These are phyloP conservation scores for Candida frijolesensis DNA, from an alignment of 1,139 yeast genomes.

Conservation along the genomic window DNA sequence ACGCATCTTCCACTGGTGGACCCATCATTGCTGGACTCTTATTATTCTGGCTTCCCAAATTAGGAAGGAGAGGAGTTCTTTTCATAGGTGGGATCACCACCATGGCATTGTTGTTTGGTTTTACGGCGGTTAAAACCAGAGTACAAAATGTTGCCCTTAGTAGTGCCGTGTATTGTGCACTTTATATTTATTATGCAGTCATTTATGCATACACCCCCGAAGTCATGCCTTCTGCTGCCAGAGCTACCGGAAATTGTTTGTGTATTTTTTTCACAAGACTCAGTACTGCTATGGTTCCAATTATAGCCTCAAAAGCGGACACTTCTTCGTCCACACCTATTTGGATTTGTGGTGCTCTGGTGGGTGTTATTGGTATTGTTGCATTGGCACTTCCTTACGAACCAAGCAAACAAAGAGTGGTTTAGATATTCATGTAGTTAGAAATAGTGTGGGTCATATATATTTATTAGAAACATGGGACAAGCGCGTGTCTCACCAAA, in stretches of 20 bases:
- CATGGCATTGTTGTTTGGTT: conserved; percentile 38
- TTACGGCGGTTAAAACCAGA: conserved; percentile 32
- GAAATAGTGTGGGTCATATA: no score
- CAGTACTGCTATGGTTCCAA: conserved; percentile 32
- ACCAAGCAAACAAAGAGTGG: conserved; percentile 31
- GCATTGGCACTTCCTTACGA: conserved; percentile 37
- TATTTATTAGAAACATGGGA: no score
- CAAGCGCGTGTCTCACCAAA: no score
- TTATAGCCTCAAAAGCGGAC: conserved; percentile 31
- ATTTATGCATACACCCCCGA: conserved; percentile 39
- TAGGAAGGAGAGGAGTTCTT: conserved; percentile 38
- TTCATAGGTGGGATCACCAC: conserved; percentile 35
- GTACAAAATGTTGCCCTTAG: conserved; percentile 32
- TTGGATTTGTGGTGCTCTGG: conserved; percentile 36
- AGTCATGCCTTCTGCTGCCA: conserved; percentile 35
- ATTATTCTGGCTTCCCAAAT: conserved; percentile 24
- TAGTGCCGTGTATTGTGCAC: conserved; percentile 29
- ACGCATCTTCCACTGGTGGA: conserved; percentile 30
- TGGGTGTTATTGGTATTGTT: conserved; percentile 31
- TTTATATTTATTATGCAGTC: conserved; percentile 36
- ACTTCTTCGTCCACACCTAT: conserved; percentile 34
- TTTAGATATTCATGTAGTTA: not conserved
- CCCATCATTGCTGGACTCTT: conserved; percentile 36
- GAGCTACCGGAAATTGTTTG: conserved; percentile 39
- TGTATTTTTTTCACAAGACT: conserved; percentile 32